A percentile compares a stretch with the other conserved stretches of the same genome.
Evolutionary conservation across 495 filamentous ascomycete genomes (phyloP).

Genomic region (Glonium stellatum): DNA sequence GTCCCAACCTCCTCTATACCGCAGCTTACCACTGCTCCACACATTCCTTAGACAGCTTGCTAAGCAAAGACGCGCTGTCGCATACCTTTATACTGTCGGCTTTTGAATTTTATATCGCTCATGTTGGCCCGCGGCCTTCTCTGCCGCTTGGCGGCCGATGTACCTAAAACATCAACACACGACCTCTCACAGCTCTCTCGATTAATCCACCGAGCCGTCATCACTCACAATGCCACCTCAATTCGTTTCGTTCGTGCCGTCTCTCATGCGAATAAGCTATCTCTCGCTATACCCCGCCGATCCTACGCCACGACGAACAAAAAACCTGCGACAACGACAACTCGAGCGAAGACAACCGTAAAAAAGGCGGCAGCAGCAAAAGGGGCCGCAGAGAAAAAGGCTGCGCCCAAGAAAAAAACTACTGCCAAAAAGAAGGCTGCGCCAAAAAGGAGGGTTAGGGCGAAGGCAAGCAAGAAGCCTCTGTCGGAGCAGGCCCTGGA

Average conservation of each 20-base stretch:
- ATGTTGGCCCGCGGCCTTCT: constrained; percentile 29
- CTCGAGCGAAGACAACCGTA: constrained; percentile 9
- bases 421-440: constrained; percentile 20
- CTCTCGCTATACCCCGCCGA: constrained; percentile 13
- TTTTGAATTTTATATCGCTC: neutral
- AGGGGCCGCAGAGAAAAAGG: constrained; percentile 16
- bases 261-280: constrained; percentile 15
- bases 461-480: constrained; percentile 23
- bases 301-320: constrained; percentile 20
- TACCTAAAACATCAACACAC: constrained; percentile 28
- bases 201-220: constrained; percentile 16
- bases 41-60: neutral
- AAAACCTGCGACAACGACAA: constrained; percentile 13
- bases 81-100: neutral
- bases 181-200: constrained; percentile 25
- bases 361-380: constrained; percentile 19
- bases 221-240: constrained; percentile 16
- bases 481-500: neutral
- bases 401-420: constrained; percentile 14
- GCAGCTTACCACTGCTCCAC: neutral
- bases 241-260: constrained; percentile 12
- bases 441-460: constrained; percentile 9
- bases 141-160: constrained; percentile 27
- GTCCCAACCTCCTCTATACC: too few species aligned
- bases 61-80: neutral